These are phyloP conservation scores for Neofusicoccum laricinum DNA, from an alignment of 2,329 filamentous ascomycete species.

Conservation along the genomic window DNA sequence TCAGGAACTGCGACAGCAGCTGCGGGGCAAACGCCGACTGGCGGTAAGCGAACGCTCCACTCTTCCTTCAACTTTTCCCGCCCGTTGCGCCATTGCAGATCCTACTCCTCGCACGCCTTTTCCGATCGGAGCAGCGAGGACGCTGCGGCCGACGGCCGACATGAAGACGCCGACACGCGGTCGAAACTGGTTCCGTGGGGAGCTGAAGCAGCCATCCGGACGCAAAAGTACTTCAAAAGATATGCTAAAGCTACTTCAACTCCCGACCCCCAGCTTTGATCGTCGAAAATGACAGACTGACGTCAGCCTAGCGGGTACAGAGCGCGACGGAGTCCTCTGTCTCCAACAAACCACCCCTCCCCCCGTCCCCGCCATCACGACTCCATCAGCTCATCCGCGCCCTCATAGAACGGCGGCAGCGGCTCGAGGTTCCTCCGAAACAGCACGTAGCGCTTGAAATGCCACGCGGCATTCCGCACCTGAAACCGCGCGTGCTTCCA, in stretches of 20 bases:
- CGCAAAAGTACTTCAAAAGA: too few species aligned
- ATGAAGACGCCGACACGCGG: too few species aligned
- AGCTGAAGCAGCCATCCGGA: too few species aligned
- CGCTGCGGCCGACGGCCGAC: too few species aligned
- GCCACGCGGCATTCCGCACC: constrained; percentile 33
- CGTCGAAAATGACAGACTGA: too few species aligned
- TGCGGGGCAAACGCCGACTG: constrained; percentile 1
- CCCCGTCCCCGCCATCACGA: neutral
- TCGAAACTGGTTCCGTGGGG: too few species aligned
- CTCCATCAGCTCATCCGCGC: neutral
- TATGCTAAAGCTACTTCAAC: too few species aligned
- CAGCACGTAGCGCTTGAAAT: constrained; percentile 30
- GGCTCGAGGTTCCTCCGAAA: constrained; percentile 20
- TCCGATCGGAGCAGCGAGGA: too few species aligned
- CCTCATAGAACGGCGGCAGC: neutral
- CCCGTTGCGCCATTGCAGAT: neutral
- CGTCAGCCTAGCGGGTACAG: too few species aligned
- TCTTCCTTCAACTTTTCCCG: neutral
- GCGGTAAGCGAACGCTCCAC: neutral
- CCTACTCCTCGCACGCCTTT: neutral
- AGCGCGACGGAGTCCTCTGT: too few species aligned
- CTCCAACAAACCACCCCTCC: too few species aligned
- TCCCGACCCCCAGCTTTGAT: too few species aligned
- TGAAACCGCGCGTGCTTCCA: constrained; percentile 25
- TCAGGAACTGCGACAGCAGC: neutral